These are phyloP conservation scores for Glycine soja DNA, from an alignment of 306 rosid species.

Conservation along the genomic window DNA sequence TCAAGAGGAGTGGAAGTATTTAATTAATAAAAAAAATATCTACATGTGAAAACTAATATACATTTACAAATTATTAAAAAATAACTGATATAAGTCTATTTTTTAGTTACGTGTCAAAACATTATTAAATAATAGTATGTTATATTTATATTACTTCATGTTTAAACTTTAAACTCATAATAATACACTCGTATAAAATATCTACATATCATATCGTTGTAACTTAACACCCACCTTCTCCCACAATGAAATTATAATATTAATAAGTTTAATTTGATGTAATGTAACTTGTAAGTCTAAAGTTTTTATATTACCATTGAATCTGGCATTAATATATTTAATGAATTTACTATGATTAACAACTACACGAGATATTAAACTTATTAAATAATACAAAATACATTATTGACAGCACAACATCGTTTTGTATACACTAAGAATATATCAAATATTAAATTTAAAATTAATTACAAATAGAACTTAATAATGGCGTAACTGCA, in stretches of 20 bases:
- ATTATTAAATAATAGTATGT: no score
- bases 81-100: not conserved
- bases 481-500: not conserved
- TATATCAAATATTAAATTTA: not conserved
- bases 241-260: not conserved
- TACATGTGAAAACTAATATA: no score
- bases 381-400: not conserved
- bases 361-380: no score
- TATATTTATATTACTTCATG: not conserved
- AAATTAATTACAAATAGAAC: not conserved
- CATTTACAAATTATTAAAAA: no score
- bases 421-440: not conserved
- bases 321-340: not conserved
- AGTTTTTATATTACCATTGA: not conserved
- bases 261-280: not conserved
- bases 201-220: not conserved
- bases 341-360: no score
- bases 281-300: not conserved
- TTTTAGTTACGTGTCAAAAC: not conserved
- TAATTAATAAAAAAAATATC: no score
- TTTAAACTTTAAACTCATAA: not conserved
- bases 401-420: not conserved
- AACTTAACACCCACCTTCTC: not conserved
- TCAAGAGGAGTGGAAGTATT: no score
- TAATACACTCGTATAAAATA: not conserved